Evolutionary conservation across 1,139 yeast species (phyloP), one percentile per base, ranked within the genome.

Genomic region (Pichia terricola): DNA sequence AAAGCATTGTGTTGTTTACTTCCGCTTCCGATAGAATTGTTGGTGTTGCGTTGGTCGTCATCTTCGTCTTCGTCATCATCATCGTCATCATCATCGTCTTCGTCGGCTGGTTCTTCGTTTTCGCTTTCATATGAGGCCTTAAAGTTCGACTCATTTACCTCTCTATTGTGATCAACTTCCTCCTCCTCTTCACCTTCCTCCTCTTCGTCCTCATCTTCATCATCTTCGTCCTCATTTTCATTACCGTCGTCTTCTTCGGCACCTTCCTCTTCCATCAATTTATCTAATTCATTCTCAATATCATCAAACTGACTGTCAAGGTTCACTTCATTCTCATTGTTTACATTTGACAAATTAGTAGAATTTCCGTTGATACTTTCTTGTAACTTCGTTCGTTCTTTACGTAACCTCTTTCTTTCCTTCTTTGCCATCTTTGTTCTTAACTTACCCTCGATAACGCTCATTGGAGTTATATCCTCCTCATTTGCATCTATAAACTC

Each of bases 1-100:
- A 88, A 72, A 57, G 83, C 88, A 53, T 76, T 76, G 54, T 85
- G 94, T 51, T 84, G 88, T 47, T 75, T 65, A 22, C 70, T 47
- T 61, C 74, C 55, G 58, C 59, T 56, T 10, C 49, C 53, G n/a
- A n/a, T n/a, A 7, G 37, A 45, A 25, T 34, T 40, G 11, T 39
- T 35, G 4, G 37, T 9, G 16, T 73, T 81, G 1, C 69, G 77
- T 1, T 71, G 78, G 4, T 70, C 77, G 3, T 70, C 77, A 1
- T 69, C 75, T 3, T 62, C 73, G 5, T 64, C 71, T 5, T 65
- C 70, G 26, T 53, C 60, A 7, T 58, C 63, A 8, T 56, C 57
- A 55, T 55, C 37, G 26, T 54, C 59, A 33, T 55, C 63, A 6
- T 55, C 54, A 27, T 58, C 68, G 27, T 56, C 62, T 32, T 52